Evolutionary conservation across 2,329 filamentous ascomycete species (phyloP), one percentile per base, ranked within the genome.

Genomic region (Helicocarpus griseus): DNA sequence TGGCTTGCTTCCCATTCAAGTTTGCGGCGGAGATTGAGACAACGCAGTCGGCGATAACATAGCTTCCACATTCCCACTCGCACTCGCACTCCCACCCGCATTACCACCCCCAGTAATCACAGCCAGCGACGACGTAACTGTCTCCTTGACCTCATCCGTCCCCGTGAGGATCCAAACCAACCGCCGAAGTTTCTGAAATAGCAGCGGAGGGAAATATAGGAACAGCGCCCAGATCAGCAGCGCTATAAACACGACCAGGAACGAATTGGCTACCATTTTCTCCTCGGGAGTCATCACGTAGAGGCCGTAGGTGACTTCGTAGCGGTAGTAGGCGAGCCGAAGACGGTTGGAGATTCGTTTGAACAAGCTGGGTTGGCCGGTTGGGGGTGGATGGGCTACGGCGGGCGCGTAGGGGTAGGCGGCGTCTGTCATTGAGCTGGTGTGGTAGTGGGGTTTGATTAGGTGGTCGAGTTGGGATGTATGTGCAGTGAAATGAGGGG

Each of bases 221-320:
- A 13, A 58, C 22, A 67, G 48, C 1, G 65, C 65, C 66, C 68
- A 71, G 31, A 65, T 41, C 4, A 71, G 58, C 7, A 71, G 61
- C 19, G 55, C 59, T 36, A 70, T 48, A 41, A 65, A 59, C 8
- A 67, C 56, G 1, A 72, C 35, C 22, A 73, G 63, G 45, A 72
- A 67, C 5, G 63, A 60, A 53, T 74, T 73, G 52, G 70, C 63
- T 9, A 69, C 63, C 7, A 68, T 55, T 52, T 73, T 75, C 56
- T 75, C 72, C 44, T 58, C 63, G 1, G 69, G 63, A 0, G 68
- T 72, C 67, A 75, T 65, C 22, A 72, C 63, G 54, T 73, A 74
- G 5, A 70, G 57, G 5, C 68, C 67, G 51, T 69, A 73, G 2
- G 71, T 74, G 44, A 74, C 70, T 57, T 75, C 70, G 54, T 73